phyloP scores from a whole-genome alignment of 179 eudicot species.

The Drosera spatulata region DNA sequence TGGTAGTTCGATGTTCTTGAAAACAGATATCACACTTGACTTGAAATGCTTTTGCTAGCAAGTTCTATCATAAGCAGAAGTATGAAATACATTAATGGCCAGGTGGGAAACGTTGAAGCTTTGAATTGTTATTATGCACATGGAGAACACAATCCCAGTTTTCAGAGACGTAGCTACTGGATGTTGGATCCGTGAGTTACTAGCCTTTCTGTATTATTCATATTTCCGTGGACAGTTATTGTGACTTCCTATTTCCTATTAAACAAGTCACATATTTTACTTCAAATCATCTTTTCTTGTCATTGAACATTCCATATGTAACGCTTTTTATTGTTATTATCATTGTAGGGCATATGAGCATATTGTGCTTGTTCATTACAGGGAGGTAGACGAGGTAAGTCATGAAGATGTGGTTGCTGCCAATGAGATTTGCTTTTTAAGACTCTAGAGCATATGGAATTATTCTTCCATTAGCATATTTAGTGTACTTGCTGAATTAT shows the following conservation, averaged over 20 bases:
- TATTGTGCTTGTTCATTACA: slow-evolving; percentile 96
- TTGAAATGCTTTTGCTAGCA: background rate
- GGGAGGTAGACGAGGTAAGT: slow-evolving; percentile 62
- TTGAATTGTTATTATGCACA: slow-evolving; percentile 94
- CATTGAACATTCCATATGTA: too few relatives aligned
- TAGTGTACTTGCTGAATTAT: too few relatives aligned
- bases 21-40: background rate
- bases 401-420: background rate
- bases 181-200: slow-evolving; percentile 85
- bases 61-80: slow-evolving; percentile 3
- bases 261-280: background rate
- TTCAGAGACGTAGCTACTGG: slow-evolving; percentile 95
- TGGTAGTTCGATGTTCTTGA: background rate
- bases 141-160: slow-evolving; percentile 70
- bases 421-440: too few relatives aligned
- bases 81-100: slow-evolving; percentile 9
- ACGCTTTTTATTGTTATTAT: slow-evolving; percentile 2
- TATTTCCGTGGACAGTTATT: background rate
- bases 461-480: too few relatives aligned
- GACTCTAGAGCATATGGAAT: too few relatives aligned
- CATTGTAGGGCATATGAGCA: slow-evolving; percentile 64
- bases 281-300: too few relatives aligned
- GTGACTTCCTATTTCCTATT: background rate
- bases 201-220: background rate
- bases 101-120: slow-evolving; percentile 95